phyloP scores from a whole-genome alignment of 2,329 filamentous ascomycete species.

The Aspergillus eucalypticola region DNA sequence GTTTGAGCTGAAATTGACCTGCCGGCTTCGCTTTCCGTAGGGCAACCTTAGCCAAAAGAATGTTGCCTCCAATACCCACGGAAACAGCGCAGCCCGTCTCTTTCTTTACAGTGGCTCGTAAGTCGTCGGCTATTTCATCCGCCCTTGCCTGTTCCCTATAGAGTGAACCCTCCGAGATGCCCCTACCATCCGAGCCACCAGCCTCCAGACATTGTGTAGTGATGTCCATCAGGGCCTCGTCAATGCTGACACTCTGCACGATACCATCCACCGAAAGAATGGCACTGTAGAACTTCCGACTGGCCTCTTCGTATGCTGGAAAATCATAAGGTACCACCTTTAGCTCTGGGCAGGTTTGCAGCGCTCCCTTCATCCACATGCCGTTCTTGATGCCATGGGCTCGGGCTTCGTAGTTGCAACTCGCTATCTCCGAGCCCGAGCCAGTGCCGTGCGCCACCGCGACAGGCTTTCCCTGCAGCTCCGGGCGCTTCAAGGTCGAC shows the following conservation, averaged over 20 bases:
- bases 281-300: constrained; percentile 79
- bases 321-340: constrained; percentile 96
- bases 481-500: constrained; percentile 74
- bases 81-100: constrained; percentile 86
- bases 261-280: constrained; percentile 77
- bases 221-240: constrained; percentile 88
- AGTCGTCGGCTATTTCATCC: constrained; percentile 65
- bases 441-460: constrained; percentile 88
- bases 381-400: constrained; percentile 89
- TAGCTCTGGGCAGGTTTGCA: constrained; percentile 78
- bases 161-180: constrained; percentile 66
- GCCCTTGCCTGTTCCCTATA: constrained; percentile 78
- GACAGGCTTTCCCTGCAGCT: constrained; percentile 74
- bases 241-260: constrained; percentile 95
- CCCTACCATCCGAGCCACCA: constrained; percentile 66
- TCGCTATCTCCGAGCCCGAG: constrained; percentile 89
- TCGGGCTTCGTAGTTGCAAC: constrained; percentile 92
- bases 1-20: constrained; percentile 84
- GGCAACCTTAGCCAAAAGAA: constrained; percentile 87
- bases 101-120: constrained; percentile 70
- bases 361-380: constrained; percentile 97
- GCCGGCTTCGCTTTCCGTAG: constrained; percentile 90
- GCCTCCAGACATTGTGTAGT: constrained; percentile 68
- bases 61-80: constrained; percentile 87
- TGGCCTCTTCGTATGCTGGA: constrained; percentile 89